These are phyloP conservation scores for Rubia yunnanensis DNA, from an alignment of 257 asterid species.

Conservation along the genomic window DNA sequence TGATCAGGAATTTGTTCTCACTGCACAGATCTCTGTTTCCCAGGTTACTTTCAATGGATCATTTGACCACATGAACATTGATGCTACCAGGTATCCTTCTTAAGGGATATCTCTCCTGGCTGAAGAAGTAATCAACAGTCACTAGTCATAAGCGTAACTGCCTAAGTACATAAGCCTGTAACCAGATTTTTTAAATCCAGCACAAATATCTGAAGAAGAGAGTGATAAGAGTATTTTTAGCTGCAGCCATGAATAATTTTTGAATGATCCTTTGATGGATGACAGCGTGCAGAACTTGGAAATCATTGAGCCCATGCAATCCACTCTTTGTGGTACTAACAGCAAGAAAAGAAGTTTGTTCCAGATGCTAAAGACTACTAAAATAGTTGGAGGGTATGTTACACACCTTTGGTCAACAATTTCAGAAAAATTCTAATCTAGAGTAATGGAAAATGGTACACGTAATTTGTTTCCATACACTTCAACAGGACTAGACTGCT, in stretches of 20 bases:
- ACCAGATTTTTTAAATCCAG: not conserved
- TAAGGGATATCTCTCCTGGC: slow-evolving; percentile 7
- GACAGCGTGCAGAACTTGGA: slow-evolving; percentile 93
- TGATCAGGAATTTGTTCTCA: slow-evolving; percentile 4
- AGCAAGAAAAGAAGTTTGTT: slow-evolving; percentile 83
- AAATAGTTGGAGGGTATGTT: slow-evolving; percentile 92
- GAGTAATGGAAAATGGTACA: not conserved
- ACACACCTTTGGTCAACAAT: slow-evolving; percentile 13
- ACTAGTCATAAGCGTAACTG: not conserved
- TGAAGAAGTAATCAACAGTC: not conserved
- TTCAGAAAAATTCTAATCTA: not conserved
- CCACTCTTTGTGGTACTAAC: slow-evolving; percentile 64
- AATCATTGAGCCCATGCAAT: slow-evolving; percentile 82
- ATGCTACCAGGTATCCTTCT: slow-evolving; percentile 74
- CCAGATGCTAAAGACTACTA: slow-evolving; percentile 92
- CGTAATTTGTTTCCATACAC: slow-evolving; percentile 1
- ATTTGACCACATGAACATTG: slow-evolving; percentile 96
- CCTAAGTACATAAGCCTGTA: not conserved
- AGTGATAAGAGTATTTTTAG: not conserved
- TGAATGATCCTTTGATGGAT: slow-evolving; percentile 23
- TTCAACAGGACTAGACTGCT: slow-evolving; percentile 84
- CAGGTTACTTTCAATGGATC: slow-evolving; percentile 98
- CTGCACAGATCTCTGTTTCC: slow-evolving; percentile 10
- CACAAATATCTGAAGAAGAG: slow-evolving; percentile 1
- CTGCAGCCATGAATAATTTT: slow-evolving; percentile 4